phyloP scores from a whole-genome alignment of 805 yeast species.

The Suhomyces tanzawaensis region DNA sequence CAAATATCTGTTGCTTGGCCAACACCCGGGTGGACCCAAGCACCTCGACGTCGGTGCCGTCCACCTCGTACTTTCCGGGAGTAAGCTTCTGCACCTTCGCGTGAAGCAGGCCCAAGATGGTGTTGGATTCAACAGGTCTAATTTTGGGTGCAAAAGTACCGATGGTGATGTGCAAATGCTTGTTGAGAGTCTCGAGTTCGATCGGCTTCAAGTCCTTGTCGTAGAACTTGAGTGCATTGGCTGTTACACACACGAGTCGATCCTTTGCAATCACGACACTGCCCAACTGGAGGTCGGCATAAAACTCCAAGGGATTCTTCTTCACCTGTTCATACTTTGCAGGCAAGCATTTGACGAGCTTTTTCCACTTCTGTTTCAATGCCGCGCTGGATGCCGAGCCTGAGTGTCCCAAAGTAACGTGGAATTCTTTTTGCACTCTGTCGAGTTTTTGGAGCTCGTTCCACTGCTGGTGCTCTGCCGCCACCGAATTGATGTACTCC shows the following conservation, averaged over 20 bases:
- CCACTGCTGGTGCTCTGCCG: constrained; percentile 16
- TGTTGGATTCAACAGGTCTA: constrained; percentile 54
- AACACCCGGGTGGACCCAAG: neutral
- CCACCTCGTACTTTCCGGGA: constrained; percentile 1
- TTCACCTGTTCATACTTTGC: neutral
- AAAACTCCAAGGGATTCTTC: constrained; percentile 10
- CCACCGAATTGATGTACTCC: too few species aligned
- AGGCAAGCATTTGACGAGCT: constrained; percentile 10
- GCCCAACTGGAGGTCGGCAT: constrained; percentile 41
- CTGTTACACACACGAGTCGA: constrained; percentile 54
- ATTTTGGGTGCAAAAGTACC: constrained; percentile 51
- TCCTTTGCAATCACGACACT: constrained; percentile 48
- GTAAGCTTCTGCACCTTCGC: neutral
- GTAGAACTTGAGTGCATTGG: constrained; percentile 25
- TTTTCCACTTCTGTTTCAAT: constrained; percentile 22
- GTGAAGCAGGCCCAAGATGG: constrained; percentile 5
- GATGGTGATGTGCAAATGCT: constrained; percentile 62
- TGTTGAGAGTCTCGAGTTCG: constrained; percentile 36
- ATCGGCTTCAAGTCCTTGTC: constrained; percentile 5
- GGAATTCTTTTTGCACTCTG: constrained; percentile 55
- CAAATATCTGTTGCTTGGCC: constrained; percentile 6
- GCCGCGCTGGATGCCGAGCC: constrained; percentile 8
- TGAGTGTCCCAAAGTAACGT: constrained; percentile 63
- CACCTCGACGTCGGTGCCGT: constrained; percentile 3
- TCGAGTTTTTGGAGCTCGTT: constrained; percentile 21